Base-by-base conservation (phyloP, 208 protist species). In the Leptomonas seymouri region DNA sequence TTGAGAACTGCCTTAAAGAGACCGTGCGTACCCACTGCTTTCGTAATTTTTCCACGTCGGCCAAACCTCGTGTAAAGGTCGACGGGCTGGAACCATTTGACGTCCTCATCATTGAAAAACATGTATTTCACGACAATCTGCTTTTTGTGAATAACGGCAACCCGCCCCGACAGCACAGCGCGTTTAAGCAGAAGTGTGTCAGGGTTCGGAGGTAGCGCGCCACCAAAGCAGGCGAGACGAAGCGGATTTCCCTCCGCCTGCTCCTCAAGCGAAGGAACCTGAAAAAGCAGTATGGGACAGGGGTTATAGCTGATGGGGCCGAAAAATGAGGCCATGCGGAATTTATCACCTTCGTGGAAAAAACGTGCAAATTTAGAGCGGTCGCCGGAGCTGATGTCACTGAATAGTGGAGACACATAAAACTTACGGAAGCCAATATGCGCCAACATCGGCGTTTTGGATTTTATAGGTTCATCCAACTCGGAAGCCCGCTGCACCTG, bases 51-150 rank as follows among this genome's bases (percentile, higher is more conserved):
- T 28, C 98, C 98, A 39, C 84, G 84, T 50, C 95, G 84, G 31
- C 98, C 98, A 46, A 97, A 76, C 56, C 97, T 98, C 7, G 98
- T 99, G 65, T 91, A 97, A 5, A 99, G 82, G 79, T 99, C 98
- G 16, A 99, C 93, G 6, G 96, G 96, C 76, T 98, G 93, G 72
- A 99, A 99, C 97, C 97, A 99, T 23, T 85, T 84, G 48, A 99
- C 88, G 82, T 99, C 98, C 14, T 99, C 96, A 51, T 96, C 88
- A 71, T 97, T 96, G 72, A 95, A 93, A 71, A 98, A 97, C 91
- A 97, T 97, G 70, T 91, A 99, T 74, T 98, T 92, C 54, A 99
- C 91, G 36, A 99, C 93, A 76, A 93, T 92, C 73, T 96, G 91
- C 70, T 94, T 94, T 69, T 96, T 96, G 76, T 96, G 87, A 74